Conservation (phyloP, 202 grass and related monocot genomes). For the Miscanthus sacchariflorus region DNA sequence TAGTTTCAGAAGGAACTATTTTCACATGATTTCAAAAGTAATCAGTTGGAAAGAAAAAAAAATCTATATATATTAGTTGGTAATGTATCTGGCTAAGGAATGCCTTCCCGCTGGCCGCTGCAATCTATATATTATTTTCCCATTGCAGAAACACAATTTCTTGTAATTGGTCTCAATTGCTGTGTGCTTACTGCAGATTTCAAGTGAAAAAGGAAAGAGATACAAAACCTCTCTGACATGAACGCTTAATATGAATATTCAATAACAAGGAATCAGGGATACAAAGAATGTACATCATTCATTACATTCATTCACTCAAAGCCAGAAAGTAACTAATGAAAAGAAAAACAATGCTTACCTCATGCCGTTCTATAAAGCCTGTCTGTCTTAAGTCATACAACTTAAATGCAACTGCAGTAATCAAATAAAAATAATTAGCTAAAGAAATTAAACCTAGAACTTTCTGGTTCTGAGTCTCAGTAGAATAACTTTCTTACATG, state of each 20-base stretch:
- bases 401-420: conserved; percentile 51
- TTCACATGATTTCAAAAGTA: background rate
- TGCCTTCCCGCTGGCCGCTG: background rate
- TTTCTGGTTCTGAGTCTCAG: conserved; percentile 1
- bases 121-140: background rate
- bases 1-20: conserved; percentile 11
- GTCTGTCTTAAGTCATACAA: conserved; percentile 52
- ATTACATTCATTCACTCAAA: background rate
- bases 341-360: conserved; percentile 20
- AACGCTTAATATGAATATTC: conserved; percentile 19
- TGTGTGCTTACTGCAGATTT: background rate
- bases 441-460: background rate
- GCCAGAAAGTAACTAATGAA: background rate
- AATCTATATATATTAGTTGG: background rate
- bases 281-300: background rate
- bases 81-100: background rate
- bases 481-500: conserved; percentile 49
- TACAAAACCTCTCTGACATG: background rate
- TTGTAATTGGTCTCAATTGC: background rate
- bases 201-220: background rate
- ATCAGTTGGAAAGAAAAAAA: background rate
- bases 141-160: background rate
- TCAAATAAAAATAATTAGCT: background rate
- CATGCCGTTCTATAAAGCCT: conserved; percentile 47
- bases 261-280: background rate